Conservation (phyloP, 345 rosid species). For the Crucihimalaya himalaica region DNA sequence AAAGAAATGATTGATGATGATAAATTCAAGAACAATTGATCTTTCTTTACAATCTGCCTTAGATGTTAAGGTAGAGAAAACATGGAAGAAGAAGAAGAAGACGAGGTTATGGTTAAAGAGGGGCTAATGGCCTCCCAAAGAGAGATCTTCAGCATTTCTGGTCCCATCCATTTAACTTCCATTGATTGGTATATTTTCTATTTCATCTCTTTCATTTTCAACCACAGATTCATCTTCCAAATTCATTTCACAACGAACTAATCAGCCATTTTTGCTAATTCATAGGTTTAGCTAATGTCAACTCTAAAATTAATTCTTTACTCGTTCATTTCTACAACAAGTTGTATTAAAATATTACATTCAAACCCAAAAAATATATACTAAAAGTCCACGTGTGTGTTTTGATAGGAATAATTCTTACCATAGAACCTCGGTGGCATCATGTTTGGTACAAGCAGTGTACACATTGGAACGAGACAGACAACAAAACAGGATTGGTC, state of each 20-base stretch:
- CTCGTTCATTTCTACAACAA: background rate
- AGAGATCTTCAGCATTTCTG: slow-evolving; percentile 55
- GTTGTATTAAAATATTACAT: slow-evolving; percentile 9
- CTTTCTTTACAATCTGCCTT: background rate
- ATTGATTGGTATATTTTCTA: slow-evolving; percentile 55
- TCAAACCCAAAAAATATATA: background rate
- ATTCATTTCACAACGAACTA: background rate
- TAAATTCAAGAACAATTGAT: slow-evolving; percentile 4
- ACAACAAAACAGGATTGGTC: slow-evolving; percentile 50
- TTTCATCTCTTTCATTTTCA: background rate
- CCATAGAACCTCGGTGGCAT: slow-evolving; percentile 58
- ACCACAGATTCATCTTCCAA: slow-evolving; percentile 27
- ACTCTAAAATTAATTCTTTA: background rate
- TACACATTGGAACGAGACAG: slow-evolving; percentile 55
- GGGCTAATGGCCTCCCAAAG: slow-evolving; percentile 42
- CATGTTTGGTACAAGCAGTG: slow-evolving; percentile 62
- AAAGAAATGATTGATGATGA: background rate
- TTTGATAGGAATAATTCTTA: slow-evolving; percentile 45
- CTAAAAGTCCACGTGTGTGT: slow-evolving; percentile 17
- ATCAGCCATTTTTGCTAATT: background rate
- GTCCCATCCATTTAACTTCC: slow-evolving; percentile 58
- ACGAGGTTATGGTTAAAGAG: slow-evolving; percentile 31
- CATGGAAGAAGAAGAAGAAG: slow-evolving; percentile 41
- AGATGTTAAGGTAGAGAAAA: slow-evolving; percentile 9
- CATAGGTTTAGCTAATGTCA: slow-evolving; percentile 22